A percentile compares a stretch with the other conserved stretches of the same genome.
These are phyloP conservation scores for Rauvolfia tetraphylla DNA, from an alignment of 257 asterid genomes.

Conservation along the genomic window DNA sequence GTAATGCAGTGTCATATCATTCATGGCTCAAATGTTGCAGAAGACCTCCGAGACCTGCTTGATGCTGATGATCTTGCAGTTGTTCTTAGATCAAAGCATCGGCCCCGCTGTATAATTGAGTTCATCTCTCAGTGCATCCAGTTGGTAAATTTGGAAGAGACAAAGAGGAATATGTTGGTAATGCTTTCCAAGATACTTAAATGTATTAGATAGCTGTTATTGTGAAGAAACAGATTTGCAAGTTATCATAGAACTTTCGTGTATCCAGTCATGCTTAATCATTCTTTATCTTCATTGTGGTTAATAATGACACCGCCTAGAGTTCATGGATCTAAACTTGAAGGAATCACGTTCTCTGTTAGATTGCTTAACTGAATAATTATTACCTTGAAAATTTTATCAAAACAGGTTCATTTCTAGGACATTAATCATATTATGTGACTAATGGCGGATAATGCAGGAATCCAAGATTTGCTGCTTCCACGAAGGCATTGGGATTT, in stretches of 20 bases:
- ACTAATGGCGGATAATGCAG: conserved; percentile 38
- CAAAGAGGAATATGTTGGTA: conserved; percentile 72
- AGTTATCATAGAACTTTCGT: background rate
- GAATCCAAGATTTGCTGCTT: conserved; percentile 80
- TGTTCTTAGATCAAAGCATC: conserved; percentile 71
- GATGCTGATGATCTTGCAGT: conserved; percentile 73
- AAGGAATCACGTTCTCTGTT: background rate
- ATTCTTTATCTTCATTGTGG: background rate
- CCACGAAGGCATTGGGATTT: conserved; percentile 76
- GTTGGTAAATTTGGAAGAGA: conserved; percentile 57
- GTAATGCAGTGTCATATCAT: conserved; percentile 78
- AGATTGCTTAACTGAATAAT: background rate
- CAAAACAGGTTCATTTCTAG: background rate
- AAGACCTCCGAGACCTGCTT: conserved; percentile 62
- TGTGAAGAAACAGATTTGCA: background rate
- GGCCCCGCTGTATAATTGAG: conserved; percentile 82
- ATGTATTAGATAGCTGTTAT: background rate
- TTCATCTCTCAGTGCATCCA: conserved; percentile 87
- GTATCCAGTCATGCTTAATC: background rate
- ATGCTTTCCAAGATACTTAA: conserved; percentile 2
- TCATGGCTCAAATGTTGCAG: conserved; percentile 59
- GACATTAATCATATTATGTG: background rate
- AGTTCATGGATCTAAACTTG: background rate
- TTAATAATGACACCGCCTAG: background rate
- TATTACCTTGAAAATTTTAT: background rate